A percentile compares a stretch with the other conserved stretches of the same genome.
phyloP scores from a whole-genome alignment of 495 filamentous ascomycete species.

The Mycothermus thermophilus region DNA sequence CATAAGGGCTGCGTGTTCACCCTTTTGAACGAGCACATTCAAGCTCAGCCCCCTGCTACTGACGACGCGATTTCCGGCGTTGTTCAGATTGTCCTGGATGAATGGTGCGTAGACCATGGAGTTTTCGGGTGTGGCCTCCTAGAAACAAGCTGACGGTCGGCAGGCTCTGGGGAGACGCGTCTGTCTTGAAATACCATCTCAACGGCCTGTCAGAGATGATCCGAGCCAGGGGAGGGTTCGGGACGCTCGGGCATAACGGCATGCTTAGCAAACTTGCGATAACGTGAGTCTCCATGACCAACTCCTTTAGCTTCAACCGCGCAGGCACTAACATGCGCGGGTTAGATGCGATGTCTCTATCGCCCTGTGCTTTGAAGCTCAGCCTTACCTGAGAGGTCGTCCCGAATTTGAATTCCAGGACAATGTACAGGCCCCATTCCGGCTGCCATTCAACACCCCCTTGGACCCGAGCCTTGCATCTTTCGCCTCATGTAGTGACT shows the following conservation, averaged over 20 bases:
- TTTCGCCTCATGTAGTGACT: constrained; percentile 19
- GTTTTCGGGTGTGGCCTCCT: too few relatives aligned
- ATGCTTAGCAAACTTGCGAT: constrained; percentile 26
- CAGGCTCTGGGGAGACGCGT: constrained; percentile 21
- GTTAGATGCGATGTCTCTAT: constrained; percentile 19
- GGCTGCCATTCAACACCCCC: constrained; percentile 25
- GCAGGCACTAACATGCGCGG: not conserved
- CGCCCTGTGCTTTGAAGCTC: constrained; percentile 20
- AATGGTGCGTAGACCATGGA: constrained; percentile 25
- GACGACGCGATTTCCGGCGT: constrained; percentile 26
- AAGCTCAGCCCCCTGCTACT: constrained; percentile 15
- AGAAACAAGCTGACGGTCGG: too few relatives aligned
- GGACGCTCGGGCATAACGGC: constrained; percentile 22
- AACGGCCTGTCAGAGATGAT: constrained; percentile 25
- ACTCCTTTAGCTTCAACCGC: not conserved
- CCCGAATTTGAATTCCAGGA: constrained; percentile 21
- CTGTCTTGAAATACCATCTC: constrained; percentile 20
- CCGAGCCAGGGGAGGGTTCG: constrained; percentile 21
- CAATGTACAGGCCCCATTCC: constrained; percentile 13
- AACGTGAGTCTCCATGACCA: constrained; percentile 14
- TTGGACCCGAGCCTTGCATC: constrained; percentile 14
- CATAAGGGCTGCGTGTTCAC: constrained; percentile 23
- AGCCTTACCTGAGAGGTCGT: constrained; percentile 15
- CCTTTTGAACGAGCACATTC: constrained; percentile 24
- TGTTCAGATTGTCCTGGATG: constrained; percentile 23